Evolutionary conservation across 805 yeast species (phyloP).

Genomic region (Kodamaea kaohsiungensis): DNA sequence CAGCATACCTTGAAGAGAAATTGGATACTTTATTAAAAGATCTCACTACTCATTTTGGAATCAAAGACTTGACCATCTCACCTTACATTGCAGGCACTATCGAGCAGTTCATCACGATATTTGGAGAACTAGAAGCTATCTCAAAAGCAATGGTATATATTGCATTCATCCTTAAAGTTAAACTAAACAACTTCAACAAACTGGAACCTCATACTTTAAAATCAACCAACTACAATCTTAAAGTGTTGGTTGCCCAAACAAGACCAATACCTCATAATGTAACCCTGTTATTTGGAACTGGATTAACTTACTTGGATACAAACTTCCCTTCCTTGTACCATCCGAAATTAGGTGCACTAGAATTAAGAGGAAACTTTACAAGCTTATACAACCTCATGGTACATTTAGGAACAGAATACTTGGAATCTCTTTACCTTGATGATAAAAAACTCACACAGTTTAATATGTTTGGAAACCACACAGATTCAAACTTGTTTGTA

Average conservation of each 20-base stretch:
- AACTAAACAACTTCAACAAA: constrained; percentile 26
- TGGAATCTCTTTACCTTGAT: constrained; percentile 10
- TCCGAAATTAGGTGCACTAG: constrained; percentile 2
- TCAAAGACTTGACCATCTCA: constrained; percentile 24
- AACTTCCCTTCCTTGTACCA: constrained; percentile 5
- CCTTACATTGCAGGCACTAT: constrained; percentile 23
- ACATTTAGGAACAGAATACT: constrained; percentile 6
- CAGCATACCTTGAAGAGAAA: constrained; percentile 21
- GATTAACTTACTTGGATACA: constrained; percentile 5
- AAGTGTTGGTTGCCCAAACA: constrained; percentile 7
- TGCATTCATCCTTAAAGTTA: constrained; percentile 25
- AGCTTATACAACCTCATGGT: constrained; percentile 7
- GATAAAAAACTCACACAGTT: constrained; percentile 4
- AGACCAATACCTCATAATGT: constrained; percentile 2
- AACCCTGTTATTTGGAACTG: neutral
- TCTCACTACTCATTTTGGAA: constrained; percentile 22
- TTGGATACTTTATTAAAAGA: constrained; percentile 11
- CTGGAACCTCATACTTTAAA: constrained; percentile 32
- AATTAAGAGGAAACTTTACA: constrained; percentile 7
- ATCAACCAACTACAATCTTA: constrained; percentile 27
- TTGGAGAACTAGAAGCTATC: constrained; percentile 25
- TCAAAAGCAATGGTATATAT: constrained; percentile 27
- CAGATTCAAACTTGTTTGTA: constrained; percentile 13
- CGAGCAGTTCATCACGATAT: constrained; percentile 32
- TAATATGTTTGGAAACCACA: constrained; percentile 12